A percentile compares a stretch with the other conserved stretches of the same genome.
phyloP scores from a whole-genome alignment of 306 rosid genomes.

The Cicer chorassanicum region DNA sequence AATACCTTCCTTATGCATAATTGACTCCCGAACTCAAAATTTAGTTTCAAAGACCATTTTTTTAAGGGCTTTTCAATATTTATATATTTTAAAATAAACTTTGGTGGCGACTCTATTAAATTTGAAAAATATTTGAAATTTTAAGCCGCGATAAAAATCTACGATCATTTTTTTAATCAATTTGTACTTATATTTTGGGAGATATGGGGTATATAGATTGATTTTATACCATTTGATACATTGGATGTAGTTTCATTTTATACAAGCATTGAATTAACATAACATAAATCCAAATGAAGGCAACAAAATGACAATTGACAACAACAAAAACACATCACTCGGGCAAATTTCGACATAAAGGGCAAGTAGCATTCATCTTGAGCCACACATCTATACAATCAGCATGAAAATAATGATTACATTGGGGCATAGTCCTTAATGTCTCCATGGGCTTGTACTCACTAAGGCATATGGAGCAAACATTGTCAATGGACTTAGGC shows the following conservation, averaged over 20 bases:
- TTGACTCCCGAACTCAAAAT: too few relatives aligned
- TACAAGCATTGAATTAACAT: neutral
- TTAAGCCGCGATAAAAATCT: too few relatives aligned
- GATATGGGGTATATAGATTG: too few relatives aligned
- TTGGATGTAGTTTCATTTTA: too few relatives aligned
- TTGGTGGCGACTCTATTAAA: too few relatives aligned
- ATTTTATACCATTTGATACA: neutral
- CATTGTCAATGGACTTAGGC: slow-evolving; percentile 60
- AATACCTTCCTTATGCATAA: too few relatives aligned
- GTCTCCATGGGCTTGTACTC: slow-evolving; percentile 71
- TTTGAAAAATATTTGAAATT: too few relatives aligned
- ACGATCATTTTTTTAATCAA: too few relatives aligned
- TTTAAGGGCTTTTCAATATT: too few relatives aligned
- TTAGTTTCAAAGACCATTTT: too few relatives aligned
- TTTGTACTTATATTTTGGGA: too few relatives aligned
- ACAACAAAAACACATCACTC: slow-evolving; percentile 24
- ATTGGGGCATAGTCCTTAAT: slow-evolving; percentile 69
- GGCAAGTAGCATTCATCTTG: slow-evolving; percentile 70
- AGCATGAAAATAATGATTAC: slow-evolving; percentile 72
- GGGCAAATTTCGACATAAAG: slow-evolving; percentile 68
- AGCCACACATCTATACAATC: slow-evolving; percentile 78
- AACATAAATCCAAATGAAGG: neutral
- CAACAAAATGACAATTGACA: neutral
- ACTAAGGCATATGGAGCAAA: slow-evolving; percentile 66
- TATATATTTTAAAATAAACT: too few relatives aligned